Base-by-base conservation (phyloP, 2,329 filamentous ascomycete genomes). In the Pleurostoma richardsiae region DNA sequence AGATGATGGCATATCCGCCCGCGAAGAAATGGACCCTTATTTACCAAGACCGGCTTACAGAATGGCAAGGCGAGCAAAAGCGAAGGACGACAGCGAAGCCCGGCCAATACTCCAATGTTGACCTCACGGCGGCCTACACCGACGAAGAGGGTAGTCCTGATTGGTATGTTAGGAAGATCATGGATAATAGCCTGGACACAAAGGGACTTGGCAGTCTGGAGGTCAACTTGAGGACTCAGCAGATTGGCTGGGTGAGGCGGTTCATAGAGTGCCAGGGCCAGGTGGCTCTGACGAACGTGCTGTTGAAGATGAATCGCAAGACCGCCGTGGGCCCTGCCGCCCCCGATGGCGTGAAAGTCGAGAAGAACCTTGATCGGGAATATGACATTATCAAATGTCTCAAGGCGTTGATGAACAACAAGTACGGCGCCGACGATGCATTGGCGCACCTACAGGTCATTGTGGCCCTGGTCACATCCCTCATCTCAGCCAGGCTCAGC, bases 351-450 rank as follows among this genome's bases (percentile, higher is more conserved):
- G 67, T 74, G 31, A 80, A 66, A 60, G 72, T 63, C 48, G 90
- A 95, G 57, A 90, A 87, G 64, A 88, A 92, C 60, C 75, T 94
- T 43, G 91, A 96, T 61, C 83, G 87, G 56, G 91, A 96, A 69
- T 97, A 97, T 64, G 94, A 97, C 62, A 96, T 99, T 52, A 83
- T 96, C 63, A 99, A 99, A 71, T 97, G 94, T 71, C 70, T 99
- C 49, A 97, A 97, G 73, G 90, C 91, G 30, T 71, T 97, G 48
- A 95, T 97, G 87, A 99, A 99, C 81, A 99, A 96, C 79, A 96
- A 96, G 65, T 97, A 95, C 65, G 94, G 94, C 51, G 94, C 94
- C 51, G 94, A 99, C 63, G 91, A 99, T 76, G 94, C 94, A 19
- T 75, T 99, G 48, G 76, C 82, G 50, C 91, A 97, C 62, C 88